Base-by-base conservation (phyloP, 345 rosid genomes). In the Mercurialis annua region DNA sequence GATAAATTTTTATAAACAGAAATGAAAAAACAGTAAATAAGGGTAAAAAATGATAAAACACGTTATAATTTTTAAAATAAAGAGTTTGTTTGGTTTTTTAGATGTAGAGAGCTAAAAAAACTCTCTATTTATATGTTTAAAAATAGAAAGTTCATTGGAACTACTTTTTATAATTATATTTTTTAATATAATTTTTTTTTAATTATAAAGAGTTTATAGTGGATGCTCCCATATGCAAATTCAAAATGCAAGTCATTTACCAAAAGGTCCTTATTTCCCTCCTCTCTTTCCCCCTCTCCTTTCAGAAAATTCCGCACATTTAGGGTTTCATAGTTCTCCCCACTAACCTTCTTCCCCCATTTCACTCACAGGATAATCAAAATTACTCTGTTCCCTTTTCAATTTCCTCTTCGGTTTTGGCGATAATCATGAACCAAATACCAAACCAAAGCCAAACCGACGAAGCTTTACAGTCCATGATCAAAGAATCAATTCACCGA, bases 401-500 rank as follows among this genome's bases (percentile, higher is more conserved):
- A 56, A 63, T 26, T 50, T 33, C 48, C 71, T n/a, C n/a, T 31
- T 44, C n/a, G 55, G 65, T 65, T 52, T 64, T 30, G 11, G 31
- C 42, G 12, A 51, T 26, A 11, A 67, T 15, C 58, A 83, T 84
- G 85, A 69, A 67, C 68, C 66, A 63, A 66, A 38, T 59, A 29
- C 15, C 59, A 55, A 62, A 20, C 72, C 71, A 24, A 70, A 29
- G 12, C 20, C 54, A 49, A 64, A 59, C 11, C 11, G 66, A 64
- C 50, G 78, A 74, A 42, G 54, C 60, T 50, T 77, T 77, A 34
- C 83, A 79, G 17, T 78, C 79, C 40, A 80, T 89, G 69, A 73
- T 91, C 30, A 71, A 72, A 26, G 98, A 91, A 63, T 91, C 97
- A 1, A 57, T 83, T 54, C 78, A 86, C 67, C 85, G 84, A 40